Evolutionary conservation across 495 filamentous ascomycete genomes (phyloP).

Genomic region (Pyrenula aspistea): DNA sequence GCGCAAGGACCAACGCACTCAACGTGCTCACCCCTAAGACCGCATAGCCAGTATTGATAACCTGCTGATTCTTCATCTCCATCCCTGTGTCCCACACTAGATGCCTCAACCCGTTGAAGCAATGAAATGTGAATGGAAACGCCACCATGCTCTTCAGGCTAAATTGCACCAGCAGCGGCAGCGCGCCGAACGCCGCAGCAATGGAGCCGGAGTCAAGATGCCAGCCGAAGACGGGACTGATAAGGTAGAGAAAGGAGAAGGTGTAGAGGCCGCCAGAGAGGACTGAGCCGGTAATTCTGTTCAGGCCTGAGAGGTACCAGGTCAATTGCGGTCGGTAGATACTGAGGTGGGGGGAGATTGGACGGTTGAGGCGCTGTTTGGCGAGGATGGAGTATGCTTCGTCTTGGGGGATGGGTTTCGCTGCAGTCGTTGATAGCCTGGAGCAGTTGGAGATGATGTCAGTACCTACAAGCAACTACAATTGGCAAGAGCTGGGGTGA

Average conservation of each 20-base stretch:
- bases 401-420: conserved; percentile 41
- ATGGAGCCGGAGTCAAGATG: conserved; percentile 73
- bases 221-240: conserved; percentile 67
- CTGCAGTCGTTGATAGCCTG: conserved; percentile 29
- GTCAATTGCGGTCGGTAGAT: conserved; percentile 89
- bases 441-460: conserved; percentile 1
- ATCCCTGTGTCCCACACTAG: conserved; percentile 71
- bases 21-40: conserved; percentile 57
- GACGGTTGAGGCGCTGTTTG: conserved; percentile 72
- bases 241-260: conserved; percentile 75
- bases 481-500: not conserved
- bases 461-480: conserved; percentile 1
- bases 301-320: conserved; percentile 60
- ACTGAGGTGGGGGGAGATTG: conserved; percentile 73
- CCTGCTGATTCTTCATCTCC: conserved; percentile 54
- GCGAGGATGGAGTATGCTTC: conserved; percentile 64
- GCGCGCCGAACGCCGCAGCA: conserved; percentile 62
- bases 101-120: conserved; percentile 80
- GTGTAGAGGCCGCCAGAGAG: conserved; percentile 55
- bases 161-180: conserved; percentile 58
- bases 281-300: conserved; percentile 56
- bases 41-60: conserved; percentile 64
- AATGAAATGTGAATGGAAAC: conserved; percentile 81
- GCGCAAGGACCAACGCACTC: conserved; percentile 48
- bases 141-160: conserved; percentile 60